Evolutionary conservation across 768 basidiomycete genomes (phyloP), one percentile per base, ranked within the genome.

Genomic region (Auriculariales sp.): DNA sequence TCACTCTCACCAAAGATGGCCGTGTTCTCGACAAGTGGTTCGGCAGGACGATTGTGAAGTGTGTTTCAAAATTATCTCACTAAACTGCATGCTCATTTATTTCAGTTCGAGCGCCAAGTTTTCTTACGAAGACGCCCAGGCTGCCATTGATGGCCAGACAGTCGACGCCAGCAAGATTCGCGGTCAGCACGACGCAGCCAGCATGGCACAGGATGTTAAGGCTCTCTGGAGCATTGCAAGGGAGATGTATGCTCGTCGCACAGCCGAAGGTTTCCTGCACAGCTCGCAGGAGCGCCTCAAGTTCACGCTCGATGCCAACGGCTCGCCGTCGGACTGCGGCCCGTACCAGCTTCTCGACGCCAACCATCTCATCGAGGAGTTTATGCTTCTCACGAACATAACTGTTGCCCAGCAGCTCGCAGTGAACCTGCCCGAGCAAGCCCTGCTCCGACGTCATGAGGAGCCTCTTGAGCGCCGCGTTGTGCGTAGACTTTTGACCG

Each of bases 371-470:
- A 77, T 98, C 34, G 88, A 95, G 67, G 95, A 99, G 89, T 92
- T 90, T 68, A 98, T 98, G 94, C 68, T 98, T 15, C 71, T 94
- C 49, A 81, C 85, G 55, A 99, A 98, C 61, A 80, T 82, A 29
- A 71, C 88, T 11, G 84, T 93, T 33, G 92, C 95, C 9, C 89
- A 93, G 61, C 83, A 92, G 57, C 81, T 95, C 57, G 94, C 94
- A 31, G 82, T 92, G 22, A 80, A 91, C 57, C 77, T 98, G 24
- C 92, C 95, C 25, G 95, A 99, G 62, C 95, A 98, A 63, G 87
- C 94, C n/a, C 72, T 99, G 12, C 77, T 99, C 36, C 83, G 95
- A 53, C 83, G 95, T 50, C 93, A 98, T 58, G 95, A 98, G 61
- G 76, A 71, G 25, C 95, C 95, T 2, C 73, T 97, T 50, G 92